Evolutionary conservation across 2,329 filamentous ascomycete species (phyloP), one percentile per base, ranked within the genome.

Genomic region (Neopestalotiopsis rosae): DNA sequence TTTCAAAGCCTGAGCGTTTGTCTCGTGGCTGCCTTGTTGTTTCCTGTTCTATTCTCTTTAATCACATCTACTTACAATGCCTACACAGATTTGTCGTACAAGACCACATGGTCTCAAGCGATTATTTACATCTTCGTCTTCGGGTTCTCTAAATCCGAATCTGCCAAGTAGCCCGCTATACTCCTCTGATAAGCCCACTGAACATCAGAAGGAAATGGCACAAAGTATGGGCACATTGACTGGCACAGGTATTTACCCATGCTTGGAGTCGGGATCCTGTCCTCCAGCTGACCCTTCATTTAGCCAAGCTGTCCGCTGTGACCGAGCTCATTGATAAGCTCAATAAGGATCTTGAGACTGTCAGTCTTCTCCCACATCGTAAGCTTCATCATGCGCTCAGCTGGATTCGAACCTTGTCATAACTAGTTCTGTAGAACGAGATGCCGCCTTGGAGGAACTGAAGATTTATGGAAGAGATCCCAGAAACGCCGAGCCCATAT

Each of bases 401-500:
- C 24, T 24, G 34, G 66, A 71, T 72, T 14, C 69, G 49, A 34
- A 45, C 20, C 58, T 38, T 38, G 45, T 57, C 63, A 61, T 65
- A 72, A 45, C 73, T 63, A 28, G 49, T 59, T 40, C 38, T 63
- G 17, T 71, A 94, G 92, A 93, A 76, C 87, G 90, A 71, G 87
- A 89, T 74, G 81, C 85, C 10, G 83, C 85, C 13, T 79, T 92
- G 4, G 89, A 91, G 72, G 83, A 94, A 74, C 85, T 98, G 63
- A 97, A 97, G 80, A 84, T 95, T 40, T 88, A 93, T 75, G 92
- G 94, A 6, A 90, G 94, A 70, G 90, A 92, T 74, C 89, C 91
- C 7, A 84, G 83, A 38, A 86, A 93, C 80, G 90, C 94, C 34
- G 92, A 92, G 69, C 92, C 94, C 1, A 95, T 98, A 69, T 98